These are phyloP conservation scores for Claviceps capensis DNA, from an alignment of 2,329 filamentous ascomycete species.

Conservation along the genomic window DNA sequence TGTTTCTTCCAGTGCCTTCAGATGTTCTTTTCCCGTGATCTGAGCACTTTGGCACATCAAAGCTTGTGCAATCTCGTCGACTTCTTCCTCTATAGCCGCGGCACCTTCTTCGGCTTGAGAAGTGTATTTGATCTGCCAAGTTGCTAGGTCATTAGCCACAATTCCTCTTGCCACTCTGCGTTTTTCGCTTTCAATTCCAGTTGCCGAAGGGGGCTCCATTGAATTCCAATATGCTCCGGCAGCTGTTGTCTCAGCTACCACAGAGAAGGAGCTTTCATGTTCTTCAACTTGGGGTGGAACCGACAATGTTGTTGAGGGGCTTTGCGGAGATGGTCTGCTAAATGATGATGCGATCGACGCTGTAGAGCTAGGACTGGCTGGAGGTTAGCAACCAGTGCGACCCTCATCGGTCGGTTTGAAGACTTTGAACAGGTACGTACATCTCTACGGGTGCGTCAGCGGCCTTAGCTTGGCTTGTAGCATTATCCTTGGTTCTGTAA, in stretches of 20 bases:
- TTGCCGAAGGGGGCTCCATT: slow-evolving; percentile 30
- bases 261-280: slow-evolving; percentile 10
- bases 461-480: slow-evolving; percentile 8
- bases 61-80: slow-evolving; percentile 41
- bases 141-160: slow-evolving; percentile 64
- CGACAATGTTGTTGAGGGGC: slow-evolving; percentile 13
- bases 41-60: slow-evolving; percentile 52
- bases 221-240: slow-evolving; percentile 16
- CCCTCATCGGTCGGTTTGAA: neutral
- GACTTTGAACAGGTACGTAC: neutral
- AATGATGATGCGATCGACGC: slow-evolving; percentile 20
- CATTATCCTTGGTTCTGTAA: slow-evolving; percentile 37
- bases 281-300: slow-evolving; percentile 16
- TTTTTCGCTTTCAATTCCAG: slow-evolving; percentile 36
- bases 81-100: slow-evolving; percentile 55
- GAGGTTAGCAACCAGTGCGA: neutral
- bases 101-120: slow-evolving; percentile 73
- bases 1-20: slow-evolving; percentile 54
- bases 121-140: slow-evolving; percentile 82
- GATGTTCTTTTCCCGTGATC: slow-evolving; percentile 49
- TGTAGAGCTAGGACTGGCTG: slow-evolving; percentile 2
- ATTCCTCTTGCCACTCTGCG: slow-evolving; percentile 48
- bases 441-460: neutral
- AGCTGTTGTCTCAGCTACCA: slow-evolving; percentile 15
- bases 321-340: slow-evolving; percentile 21